phyloP scores from a whole-genome alignment of 371 early-diverging fungal species.

The Batkoa obscura region DNA sequence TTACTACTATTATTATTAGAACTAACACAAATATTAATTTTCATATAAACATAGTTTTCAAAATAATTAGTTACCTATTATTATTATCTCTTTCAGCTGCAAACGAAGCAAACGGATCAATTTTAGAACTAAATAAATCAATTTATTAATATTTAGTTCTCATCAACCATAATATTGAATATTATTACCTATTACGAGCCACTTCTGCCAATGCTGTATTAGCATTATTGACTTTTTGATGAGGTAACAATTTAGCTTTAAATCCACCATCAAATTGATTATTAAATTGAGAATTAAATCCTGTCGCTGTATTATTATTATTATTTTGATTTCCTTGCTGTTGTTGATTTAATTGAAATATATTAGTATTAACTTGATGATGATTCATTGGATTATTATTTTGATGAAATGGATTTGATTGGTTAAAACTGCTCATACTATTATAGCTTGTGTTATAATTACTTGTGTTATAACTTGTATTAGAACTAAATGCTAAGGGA shows the following conservation, averaged over 20 bases:
- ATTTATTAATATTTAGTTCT: background rate
- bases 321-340: background rate
- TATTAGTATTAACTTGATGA: background rate
- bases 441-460: background rate
- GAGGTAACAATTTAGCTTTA: conserved; percentile 4
- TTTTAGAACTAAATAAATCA: background rate
- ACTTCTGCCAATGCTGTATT: conserved; percentile 1
- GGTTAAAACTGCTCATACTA: background rate
- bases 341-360: background rate
- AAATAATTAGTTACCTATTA: no score
- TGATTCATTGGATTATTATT: background rate
- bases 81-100: background rate
- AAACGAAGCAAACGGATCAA: conserved; percentile 2
- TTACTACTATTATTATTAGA: no score
- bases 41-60: no score
- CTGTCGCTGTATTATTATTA: background rate
- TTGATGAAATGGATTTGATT: conserved; percentile 5
- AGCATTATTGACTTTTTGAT: conserved; percentile 1
- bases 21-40: no score
- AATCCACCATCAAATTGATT: conserved; percentile 5
- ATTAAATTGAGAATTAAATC: background rate
- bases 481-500: background rate
- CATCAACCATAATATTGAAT: background rate
- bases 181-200: conserved; percentile 1
- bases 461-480: background rate